Evolutionary conservation across 257 asterid genomes (phyloP).

Genomic region (Pogostemon cablin): DNA sequence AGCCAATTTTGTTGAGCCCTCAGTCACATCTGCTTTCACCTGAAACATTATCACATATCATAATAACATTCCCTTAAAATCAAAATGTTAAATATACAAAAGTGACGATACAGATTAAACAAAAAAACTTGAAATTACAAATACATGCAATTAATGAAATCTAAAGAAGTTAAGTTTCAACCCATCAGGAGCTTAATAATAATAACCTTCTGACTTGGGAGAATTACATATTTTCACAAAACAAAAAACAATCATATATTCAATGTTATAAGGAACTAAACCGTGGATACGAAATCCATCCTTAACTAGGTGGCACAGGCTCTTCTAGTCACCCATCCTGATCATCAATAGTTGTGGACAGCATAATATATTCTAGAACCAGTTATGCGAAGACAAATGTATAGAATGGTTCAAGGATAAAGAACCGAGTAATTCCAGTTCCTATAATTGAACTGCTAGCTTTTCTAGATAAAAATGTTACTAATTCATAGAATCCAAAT

Average conservation of each 20-base stretch:
- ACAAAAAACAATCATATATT: neutral
- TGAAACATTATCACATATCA: constrained; percentile 30
- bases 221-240: neutral
- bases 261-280: constrained; percentile 1
- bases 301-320: neutral
- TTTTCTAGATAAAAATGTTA: neutral
- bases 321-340: too few species aligned
- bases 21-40: constrained; percentile 96
- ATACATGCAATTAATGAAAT: neutral
- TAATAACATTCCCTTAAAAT: neutral
- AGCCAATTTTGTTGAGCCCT: constrained; percentile 74
- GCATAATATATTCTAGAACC: too few species aligned
- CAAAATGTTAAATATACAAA: neutral
- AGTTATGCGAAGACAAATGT: neutral
- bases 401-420: constrained; percentile 11
- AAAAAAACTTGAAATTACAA: constrained; percentile 2
- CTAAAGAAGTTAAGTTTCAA: neutral
- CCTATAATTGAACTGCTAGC: neutral
- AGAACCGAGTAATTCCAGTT: neutral
- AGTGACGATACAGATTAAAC: neutral
- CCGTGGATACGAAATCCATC: neutral
- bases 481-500: neutral
- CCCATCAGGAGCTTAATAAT: neutral
- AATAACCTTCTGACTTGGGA: neutral
- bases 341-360: too few species aligned